phyloP scores from a whole-genome alignment of 805 yeast species.

The Candida ficus region DNA sequence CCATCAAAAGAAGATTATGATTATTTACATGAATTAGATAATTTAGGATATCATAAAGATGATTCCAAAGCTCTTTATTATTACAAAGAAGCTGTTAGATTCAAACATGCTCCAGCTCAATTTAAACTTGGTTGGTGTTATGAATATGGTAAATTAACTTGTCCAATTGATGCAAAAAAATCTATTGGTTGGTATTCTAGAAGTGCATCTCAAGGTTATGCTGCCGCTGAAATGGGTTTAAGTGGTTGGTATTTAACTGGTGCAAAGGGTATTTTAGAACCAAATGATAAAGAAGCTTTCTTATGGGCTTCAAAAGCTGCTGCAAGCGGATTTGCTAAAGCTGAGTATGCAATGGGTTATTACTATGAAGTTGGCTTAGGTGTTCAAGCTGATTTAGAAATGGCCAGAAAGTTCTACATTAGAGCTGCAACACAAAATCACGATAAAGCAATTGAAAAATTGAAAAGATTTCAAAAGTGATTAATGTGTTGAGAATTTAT shows the following conservation, averaged over 20 bases:
- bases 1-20: slow-evolving; percentile 23
- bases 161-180: slow-evolving; percentile 47
- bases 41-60: slow-evolving; percentile 29
- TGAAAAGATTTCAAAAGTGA: slow-evolving; percentile 7
- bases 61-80: slow-evolving; percentile 41
- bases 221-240: slow-evolving; percentile 65
- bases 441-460: slow-evolving; percentile 42
- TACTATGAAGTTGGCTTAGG: slow-evolving; percentile 66
- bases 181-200: slow-evolving; percentile 72
- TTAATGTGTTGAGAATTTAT: too few relatives aligned
- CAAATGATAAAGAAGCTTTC: slow-evolving; percentile 61
- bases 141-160: slow-evolving; percentile 59
- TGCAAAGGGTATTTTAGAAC: slow-evolving; percentile 43
- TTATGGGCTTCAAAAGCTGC: slow-evolving; percentile 63
- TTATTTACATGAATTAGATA: slow-evolving; percentile 30
- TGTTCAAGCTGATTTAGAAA: slow-evolving; percentile 34
- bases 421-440: slow-evolving; percentile 62
- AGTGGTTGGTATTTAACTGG: slow-evolving; percentile 81
- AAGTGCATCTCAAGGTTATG: slow-evolving; percentile 56
- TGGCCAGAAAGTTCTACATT: slow-evolving; percentile 46
- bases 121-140: slow-evolving; percentile 66
- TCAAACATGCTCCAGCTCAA: slow-evolving; percentile 62
- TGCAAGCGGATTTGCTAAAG: slow-evolving; percentile 52
- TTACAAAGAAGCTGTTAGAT: slow-evolving; percentile 54
- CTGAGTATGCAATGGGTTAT: slow-evolving; percentile 65